phyloP scores from a whole-genome alignment of 768 basidiomycete species.

The Rhodotorula paludigena region DNA sequence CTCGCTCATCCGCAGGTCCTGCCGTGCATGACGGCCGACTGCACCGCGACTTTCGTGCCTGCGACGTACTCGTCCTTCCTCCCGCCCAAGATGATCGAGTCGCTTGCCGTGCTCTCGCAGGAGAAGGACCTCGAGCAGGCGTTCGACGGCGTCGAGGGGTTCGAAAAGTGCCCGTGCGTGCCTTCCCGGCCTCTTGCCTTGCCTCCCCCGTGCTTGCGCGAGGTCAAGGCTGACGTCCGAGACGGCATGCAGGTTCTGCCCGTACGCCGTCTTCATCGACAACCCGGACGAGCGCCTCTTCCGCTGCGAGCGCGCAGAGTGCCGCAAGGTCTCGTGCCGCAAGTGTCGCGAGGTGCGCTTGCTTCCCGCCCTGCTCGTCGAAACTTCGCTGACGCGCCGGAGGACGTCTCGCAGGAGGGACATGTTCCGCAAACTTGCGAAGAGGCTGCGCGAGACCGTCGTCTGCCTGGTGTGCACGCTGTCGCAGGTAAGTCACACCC shows the following conservation, averaged over 20 bases:
- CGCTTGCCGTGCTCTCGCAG: constrained; percentile 31
- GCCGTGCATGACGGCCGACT: constrained; percentile 40
- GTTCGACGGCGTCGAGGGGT: constrained; percentile 30
- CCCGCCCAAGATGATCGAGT: constrained; percentile 4
- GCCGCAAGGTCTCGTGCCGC: constrained; percentile 34
- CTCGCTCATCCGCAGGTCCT: constrained; percentile 1
- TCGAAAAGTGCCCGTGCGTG: constrained; percentile 33
- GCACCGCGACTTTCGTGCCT: constrained; percentile 22
- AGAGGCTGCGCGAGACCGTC: constrained; percentile 43
- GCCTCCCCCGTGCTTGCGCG: not conserved
- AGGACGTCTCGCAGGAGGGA: constrained; percentile 30
- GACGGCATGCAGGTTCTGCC: constrained; percentile 35
- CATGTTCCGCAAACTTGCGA: constrained; percentile 49
- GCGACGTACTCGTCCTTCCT: constrained; percentile 9
- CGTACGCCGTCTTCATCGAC: constrained; percentile 36
- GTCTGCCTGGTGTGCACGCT: constrained; percentile 45
- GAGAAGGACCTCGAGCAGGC: constrained; percentile 35
- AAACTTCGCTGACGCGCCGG: too few relatives aligned
- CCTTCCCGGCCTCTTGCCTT: not conserved
- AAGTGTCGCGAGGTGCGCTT: constrained; percentile 35
- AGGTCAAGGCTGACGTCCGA: too few relatives aligned
- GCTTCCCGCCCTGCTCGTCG: not conserved
- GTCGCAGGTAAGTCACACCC: constrained; percentile 37
- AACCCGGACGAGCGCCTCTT: constrained; percentile 37
- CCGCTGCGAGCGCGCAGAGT: constrained; percentile 35